These are phyloP conservation scores for Pouteria campechiana DNA, from an alignment of 179 eudicot species.

Conservation along the genomic window DNA sequence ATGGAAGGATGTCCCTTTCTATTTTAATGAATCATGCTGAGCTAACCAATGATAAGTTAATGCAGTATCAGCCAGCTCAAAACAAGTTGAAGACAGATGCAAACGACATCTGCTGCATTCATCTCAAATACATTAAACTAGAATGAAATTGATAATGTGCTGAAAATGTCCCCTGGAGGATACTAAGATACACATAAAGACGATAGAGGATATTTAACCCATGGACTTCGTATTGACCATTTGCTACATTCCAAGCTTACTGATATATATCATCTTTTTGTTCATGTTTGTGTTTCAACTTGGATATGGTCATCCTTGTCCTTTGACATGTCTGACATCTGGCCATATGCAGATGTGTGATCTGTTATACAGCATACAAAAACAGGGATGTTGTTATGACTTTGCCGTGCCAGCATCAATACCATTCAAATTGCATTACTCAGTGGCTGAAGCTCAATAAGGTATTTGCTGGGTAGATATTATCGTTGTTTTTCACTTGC, in stretches of 20 bases:
- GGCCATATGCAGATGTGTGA: conserved; percentile 51
- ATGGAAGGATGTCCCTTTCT: too few species aligned
- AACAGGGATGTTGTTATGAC: conserved; percentile 34
- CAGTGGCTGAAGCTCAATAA: conserved; percentile 48
- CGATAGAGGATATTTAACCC: background rate
- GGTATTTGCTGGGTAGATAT: conserved; percentile 37
- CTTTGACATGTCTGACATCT: conserved; percentile 5
- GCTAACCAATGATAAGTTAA: too few species aligned
- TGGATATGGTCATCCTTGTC: conserved; percentile 9
- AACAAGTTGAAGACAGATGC: too few species aligned
- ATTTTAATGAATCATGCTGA: too few species aligned
- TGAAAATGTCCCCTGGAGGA: too few species aligned
- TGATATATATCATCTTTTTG: background rate
- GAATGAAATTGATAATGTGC: too few species aligned
- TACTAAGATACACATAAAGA: background rate
- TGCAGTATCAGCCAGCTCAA: too few species aligned
- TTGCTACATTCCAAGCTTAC: background rate
- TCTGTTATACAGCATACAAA: conserved; percentile 39
- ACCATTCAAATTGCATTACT: conserved; percentile 61
- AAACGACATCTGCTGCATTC: too few species aligned
- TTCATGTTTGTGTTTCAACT: background rate
- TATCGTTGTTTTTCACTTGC: too few species aligned
- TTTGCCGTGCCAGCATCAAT: conserved; percentile 68
- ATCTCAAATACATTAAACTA: too few species aligned
- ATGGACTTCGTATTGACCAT: background rate